These are phyloP conservation scores for Thielaviopsis populi DNA, from an alignment of 2,329 filamentous ascomycete genomes.

Conservation along the genomic window DNA sequence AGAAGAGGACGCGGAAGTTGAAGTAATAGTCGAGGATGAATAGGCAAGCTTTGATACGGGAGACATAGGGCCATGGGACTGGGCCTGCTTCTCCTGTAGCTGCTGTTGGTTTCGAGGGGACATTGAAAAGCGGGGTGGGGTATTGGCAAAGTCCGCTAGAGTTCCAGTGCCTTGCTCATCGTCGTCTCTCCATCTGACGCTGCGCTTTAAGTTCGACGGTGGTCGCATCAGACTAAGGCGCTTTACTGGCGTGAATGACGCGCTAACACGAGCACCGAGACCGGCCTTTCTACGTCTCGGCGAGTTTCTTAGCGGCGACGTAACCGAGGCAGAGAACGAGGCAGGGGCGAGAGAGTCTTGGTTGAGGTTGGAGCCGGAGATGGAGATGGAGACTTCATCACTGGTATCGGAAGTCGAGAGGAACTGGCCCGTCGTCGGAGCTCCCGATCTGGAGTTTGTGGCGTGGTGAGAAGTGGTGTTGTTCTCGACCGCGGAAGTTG, in stretches of 20 bases:
- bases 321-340: conserved; percentile 12
- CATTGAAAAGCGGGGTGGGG: conserved; percentile 35
- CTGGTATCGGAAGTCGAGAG: conserved; percentile 13
- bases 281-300: conserved; percentile 62
- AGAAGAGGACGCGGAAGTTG: conserved; percentile 26
- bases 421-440: conserved; percentile 7
- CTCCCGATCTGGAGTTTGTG: not conserved
- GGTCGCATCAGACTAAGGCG: conserved; percentile 26
- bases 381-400: conserved; percentile 7
- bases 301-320: conserved; percentile 58
- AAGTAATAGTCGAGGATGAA: not conserved
- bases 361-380: conserved; percentile 22
- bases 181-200: conserved; percentile 86
- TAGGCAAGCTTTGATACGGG: not conserved
- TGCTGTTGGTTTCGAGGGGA: conserved; percentile 33
- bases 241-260: conserved; percentile 71
- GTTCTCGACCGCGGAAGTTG: conserved; percentile 14
- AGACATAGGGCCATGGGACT: not conserved
- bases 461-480: conserved; percentile 9
- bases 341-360: conserved; percentile 1
- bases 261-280: conserved; percentile 47
- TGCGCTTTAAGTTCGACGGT: conserved; percentile 47
- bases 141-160: conserved; percentile 81
- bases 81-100: conserved; percentile 25
- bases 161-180: conserved; percentile 71